Percentiles rank a stretch among this genome's conserved stretches.
Evolutionary conservation across 441 rosid genomes (phyloP).

Genomic region (Erodium moschatum): DNA sequence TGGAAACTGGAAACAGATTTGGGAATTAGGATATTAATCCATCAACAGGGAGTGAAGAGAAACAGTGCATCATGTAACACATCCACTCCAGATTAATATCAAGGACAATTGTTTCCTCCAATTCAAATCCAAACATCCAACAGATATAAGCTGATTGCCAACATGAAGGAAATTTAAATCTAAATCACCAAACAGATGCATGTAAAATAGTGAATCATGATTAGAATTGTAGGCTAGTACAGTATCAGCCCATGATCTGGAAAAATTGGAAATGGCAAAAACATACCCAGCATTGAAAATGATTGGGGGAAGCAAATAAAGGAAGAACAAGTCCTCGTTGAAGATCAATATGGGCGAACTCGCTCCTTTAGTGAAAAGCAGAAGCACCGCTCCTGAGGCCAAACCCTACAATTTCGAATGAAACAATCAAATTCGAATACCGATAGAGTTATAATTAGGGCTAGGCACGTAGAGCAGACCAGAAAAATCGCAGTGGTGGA

Average conservation of each 20-base stretch:
- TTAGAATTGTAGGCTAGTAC: no score
- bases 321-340: conserved; percentile 58
- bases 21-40: neutral
- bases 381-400: conserved; percentile 42
- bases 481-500: conserved; percentile 51
- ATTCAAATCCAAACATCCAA: neutral
- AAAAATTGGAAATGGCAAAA: neutral
- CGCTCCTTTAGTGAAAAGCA: conserved; percentile 30
- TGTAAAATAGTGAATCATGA: neutral
- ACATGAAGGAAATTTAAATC: no score
- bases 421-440: neutral
- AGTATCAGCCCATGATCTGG: no score
- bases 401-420: conserved; percentile 33
- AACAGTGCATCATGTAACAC: neutral
- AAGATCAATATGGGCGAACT: conserved; percentile 31
- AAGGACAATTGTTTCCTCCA: neutral
- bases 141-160: neutral
- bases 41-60: neutral
- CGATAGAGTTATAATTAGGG: neutral
- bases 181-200: neutral
- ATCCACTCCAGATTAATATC: neutral
- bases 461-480: conserved; percentile 23
- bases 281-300: conserved; percentile 64
- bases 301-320: conserved; percentile 58
- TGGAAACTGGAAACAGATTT: conserved; percentile 45